A percentile compares a stretch with the other conserved stretches of the same genome.
Conservation (phyloP, 2,329 filamentous ascomycete species). For the Raffaelea ambrosiae region DNA sequence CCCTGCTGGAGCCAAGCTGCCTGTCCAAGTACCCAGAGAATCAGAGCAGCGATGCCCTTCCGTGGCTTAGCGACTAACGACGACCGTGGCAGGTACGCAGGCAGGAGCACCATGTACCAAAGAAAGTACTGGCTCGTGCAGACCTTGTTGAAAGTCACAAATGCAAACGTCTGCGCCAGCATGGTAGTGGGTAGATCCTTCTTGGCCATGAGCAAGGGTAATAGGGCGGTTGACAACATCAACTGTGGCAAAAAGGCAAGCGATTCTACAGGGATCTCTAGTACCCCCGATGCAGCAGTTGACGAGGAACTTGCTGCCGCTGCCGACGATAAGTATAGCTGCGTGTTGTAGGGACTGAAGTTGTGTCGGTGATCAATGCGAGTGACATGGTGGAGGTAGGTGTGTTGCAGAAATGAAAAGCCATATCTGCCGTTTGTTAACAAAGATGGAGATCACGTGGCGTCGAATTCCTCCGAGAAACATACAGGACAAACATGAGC, state of each 20-base stretch:
- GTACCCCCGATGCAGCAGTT: slow-evolving; percentile 19
- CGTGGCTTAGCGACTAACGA: slow-evolving; percentile 54
- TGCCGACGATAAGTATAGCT: slow-evolving; percentile 80
- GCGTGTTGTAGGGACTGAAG: slow-evolving; percentile 91
- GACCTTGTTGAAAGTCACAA: slow-evolving; percentile 97
- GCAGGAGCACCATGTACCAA: slow-evolving; percentile 93
- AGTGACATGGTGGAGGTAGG: slow-evolving; percentile 85
- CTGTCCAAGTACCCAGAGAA: slow-evolving; percentile 70
- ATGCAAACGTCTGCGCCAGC: slow-evolving; percentile 93
- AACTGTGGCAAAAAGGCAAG: slow-evolving; percentile 87
- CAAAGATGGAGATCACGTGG: neutral
- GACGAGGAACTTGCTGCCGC: no score
- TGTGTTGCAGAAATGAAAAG: slow-evolving; percentile 74
- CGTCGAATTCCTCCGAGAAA: no score
- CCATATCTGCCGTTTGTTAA: slow-evolving; percentile 52
- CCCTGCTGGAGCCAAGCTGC: slow-evolving; percentile 68
- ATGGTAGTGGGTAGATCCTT: slow-evolving; percentile 74
- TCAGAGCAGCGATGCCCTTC: slow-evolving; percentile 56
- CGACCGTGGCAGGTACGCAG: slow-evolving; percentile 79
- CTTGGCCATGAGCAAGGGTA: slow-evolving; percentile 65
- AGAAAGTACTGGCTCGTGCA: slow-evolving; percentile 99
- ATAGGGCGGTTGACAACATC: slow-evolving; percentile 64
- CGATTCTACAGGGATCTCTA: slow-evolving; percentile 53
- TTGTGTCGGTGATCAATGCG: slow-evolving; percentile 96
- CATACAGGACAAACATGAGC: slow-evolving; percentile 68